Conservation (phyloP, 192 early-diverging fungal genomes). For the Linnemannia exigua region DNA sequence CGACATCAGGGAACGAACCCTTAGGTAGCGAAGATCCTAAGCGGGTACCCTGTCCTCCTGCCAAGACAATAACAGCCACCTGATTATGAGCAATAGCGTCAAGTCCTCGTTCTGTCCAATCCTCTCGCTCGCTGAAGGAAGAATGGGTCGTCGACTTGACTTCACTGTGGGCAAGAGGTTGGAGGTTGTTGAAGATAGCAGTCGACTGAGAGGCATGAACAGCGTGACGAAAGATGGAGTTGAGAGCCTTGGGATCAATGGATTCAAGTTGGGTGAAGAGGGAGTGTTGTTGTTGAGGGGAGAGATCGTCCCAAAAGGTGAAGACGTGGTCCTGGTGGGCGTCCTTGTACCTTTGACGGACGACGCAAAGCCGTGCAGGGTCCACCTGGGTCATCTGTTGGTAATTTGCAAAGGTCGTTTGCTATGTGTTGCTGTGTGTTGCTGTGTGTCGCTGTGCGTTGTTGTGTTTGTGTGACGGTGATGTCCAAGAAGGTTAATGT, state of each 20-base stretch:
- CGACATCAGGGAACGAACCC: constrained; percentile 91
- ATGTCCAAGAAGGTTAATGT: not conserved
- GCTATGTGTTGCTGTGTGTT: not conserved
- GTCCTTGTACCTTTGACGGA: constrained; percentile 57
- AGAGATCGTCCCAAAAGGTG: constrained; percentile 79
- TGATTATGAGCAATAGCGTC: constrained; percentile 82
- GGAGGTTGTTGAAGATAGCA: constrained; percentile 57
- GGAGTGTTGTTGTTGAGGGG: constrained; percentile 61
- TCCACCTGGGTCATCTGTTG: constrained; percentile 1
- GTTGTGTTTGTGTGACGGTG: not conserved
- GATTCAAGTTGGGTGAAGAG: constrained; percentile 75
- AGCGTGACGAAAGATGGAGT: constrained; percentile 79
- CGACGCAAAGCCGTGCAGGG: constrained; percentile 12
- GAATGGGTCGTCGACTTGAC: constrained; percentile 66
- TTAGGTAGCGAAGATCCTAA: constrained; percentile 84
- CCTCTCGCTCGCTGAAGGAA: constrained; percentile 56
- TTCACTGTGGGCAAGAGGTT: constrained; percentile 75
- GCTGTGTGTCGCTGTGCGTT: not conserved
- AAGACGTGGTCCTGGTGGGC: constrained; percentile 92
- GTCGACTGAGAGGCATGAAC: constrained; percentile 53
- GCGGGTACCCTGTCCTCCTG: constrained; percentile 89
- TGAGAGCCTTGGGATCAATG: constrained; percentile 83
- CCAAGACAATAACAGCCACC: constrained; percentile 92
- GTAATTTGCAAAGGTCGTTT: not conserved
- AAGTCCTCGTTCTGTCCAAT: constrained; percentile 80